Base-by-base conservation (phyloP, 2,329 filamentous ascomycete species). In the Westerdykella ornata region DNA sequence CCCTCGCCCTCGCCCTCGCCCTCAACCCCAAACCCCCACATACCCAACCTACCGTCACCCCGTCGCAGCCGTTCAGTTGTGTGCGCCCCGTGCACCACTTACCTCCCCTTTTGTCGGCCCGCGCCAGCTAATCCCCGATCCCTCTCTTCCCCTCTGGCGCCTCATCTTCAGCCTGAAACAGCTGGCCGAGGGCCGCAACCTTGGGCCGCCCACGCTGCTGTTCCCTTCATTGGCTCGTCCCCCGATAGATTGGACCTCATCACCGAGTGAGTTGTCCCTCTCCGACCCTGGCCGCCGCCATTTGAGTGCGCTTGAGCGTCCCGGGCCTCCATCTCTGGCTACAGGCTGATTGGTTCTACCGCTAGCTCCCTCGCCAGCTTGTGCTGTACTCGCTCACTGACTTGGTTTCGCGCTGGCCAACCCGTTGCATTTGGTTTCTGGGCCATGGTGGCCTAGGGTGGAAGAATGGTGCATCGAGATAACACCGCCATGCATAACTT, bases 401-500 rank as follows among this genome's bases (percentile, higher is more conserved):
- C 52, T 54, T 56, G 55, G 60, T 56, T n/a, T 56, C 49, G 55
- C 51, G 54, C 53, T 49, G 28, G 38, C 35, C 34, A 39, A 38
- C 40, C 46, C 42, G 45, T 38, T n/a, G 19, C 20, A 44, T 42
- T 49, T 37, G 52, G 51, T 46, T 51, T 47, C 45, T 46, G 50
- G 53, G 54, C 48, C 48, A 59, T 61, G 57, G 47, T 51, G 45
- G 44, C 44, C 46, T 60, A 59, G 47, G 52, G 51, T 42, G 38
- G 28, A 44, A 35, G 42, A 40, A 62, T 62, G 59, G 56, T 50
- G 52, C 55, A 57, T 52, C 54, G 55, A 49, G 53, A 60, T 41
- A 49, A 53, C 34, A 35, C 41, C 22, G 32, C 40, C 14, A 46
- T 53, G 53, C 53, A 56, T 48, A 53, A 56, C 39, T 60, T 56